A percentile compares a stretch with the other conserved stretches of the same genome.
Conservation (phyloP, 2,329 filamentous ascomycete species). For the Claviceps arundinis region DNA sequence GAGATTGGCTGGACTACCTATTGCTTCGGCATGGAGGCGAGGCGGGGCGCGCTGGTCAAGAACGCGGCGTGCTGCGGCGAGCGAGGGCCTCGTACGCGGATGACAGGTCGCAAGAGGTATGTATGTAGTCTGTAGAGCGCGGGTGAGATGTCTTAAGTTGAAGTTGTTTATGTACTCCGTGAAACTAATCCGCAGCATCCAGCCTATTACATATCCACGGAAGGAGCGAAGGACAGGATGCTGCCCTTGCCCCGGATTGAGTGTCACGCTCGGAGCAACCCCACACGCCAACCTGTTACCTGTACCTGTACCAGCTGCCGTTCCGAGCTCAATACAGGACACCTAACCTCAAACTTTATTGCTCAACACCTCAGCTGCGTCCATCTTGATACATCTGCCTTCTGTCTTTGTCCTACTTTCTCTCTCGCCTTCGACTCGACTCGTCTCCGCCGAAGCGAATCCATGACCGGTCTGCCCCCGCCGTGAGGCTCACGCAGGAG, state of each 20-base stretch:
- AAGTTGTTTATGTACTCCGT: no score
- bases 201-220: no score
- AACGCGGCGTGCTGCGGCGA: not conserved
- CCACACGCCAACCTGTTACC: not conserved
- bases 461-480: conserved; percentile 11
- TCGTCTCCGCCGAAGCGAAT: not conserved
- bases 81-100: no score
- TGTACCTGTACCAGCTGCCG: not conserved
- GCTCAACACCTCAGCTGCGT: not conserved
- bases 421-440: not conserved
- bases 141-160: no score
- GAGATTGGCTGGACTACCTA: not conserved
- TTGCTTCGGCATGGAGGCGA: conserved; percentile 2
- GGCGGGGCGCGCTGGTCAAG: not conserved
- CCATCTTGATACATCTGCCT: no score
- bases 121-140: no score
- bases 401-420: not conserved
- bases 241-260: not conserved
- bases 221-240: no score
- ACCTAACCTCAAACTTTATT: not conserved
- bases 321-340: not conserved
- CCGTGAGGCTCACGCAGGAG: conserved; percentile 13
- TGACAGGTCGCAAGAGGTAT: no score
- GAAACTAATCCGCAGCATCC: no score
- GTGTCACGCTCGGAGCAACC: no score